A percentile compares a stretch with the other conserved stretches of the same genome.
Conservation (phyloP, 768 basidiomycete species). For the Clavaria fumosa region DNA sequence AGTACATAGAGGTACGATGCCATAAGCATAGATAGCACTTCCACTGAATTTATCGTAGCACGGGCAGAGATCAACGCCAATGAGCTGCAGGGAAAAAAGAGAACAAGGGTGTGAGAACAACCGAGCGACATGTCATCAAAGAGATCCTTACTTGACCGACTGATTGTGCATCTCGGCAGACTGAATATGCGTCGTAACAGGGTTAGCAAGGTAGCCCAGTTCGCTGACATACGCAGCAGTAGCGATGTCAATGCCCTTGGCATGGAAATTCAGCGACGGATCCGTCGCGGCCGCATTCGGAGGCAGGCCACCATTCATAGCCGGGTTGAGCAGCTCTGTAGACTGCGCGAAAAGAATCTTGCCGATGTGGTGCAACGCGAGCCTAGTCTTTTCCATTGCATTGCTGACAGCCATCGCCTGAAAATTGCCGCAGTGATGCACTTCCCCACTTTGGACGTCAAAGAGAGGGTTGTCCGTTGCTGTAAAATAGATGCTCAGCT, state of each 20-base stretch:
- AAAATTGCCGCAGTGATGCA: conserved; percentile 80
- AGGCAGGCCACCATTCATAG: conserved; percentile 66
- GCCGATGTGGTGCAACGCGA: conserved; percentile 53
- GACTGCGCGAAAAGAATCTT: conserved; percentile 56
- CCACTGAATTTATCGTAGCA: conserved; percentile 52
- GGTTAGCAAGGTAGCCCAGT: conserved; percentile 61
- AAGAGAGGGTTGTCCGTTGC: conserved; percentile 76
- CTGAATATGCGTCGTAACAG: conserved; percentile 68
- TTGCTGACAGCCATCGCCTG: conserved; percentile 66
- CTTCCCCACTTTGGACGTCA: conserved; percentile 44
- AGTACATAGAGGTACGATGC: conserved; percentile 57
- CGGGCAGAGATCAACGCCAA: conserved; percentile 64
- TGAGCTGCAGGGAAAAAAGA: conserved; percentile 20
- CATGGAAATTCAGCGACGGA: conserved; percentile 64
- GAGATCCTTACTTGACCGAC: conserved; percentile 67
- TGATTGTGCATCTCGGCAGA: conserved; percentile 82
- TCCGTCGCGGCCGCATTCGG: conserved; percentile 61
- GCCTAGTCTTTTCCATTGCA: conserved; percentile 80
- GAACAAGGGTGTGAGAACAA: not conserved
- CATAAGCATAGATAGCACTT: conserved; percentile 55
- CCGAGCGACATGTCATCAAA: conserved; percentile 5
- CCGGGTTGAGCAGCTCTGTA: conserved; percentile 65
- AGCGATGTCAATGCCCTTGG: conserved; percentile 68
- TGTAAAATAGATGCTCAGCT: conserved; percentile 17
- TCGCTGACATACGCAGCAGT: conserved; percentile 70